These are phyloP conservation scores for Nemophila menziesii DNA, from an alignment of 257 asterid species.

Conservation along the genomic window DNA sequence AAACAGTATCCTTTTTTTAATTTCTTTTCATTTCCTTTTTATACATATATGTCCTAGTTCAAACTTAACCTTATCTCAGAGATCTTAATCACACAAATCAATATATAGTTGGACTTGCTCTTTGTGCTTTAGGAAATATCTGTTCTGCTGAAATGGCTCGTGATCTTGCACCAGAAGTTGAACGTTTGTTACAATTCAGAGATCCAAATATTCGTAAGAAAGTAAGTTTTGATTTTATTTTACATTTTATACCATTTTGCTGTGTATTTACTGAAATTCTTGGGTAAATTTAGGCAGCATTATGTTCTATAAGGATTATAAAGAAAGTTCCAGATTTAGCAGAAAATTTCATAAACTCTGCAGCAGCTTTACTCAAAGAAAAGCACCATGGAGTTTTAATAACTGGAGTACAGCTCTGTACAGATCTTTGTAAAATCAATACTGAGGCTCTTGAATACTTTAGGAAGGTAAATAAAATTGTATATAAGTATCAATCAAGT, in stretches of 20 bases:
- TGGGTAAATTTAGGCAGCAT: constrained; percentile 63
- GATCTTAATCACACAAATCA: constrained; percentile 95
- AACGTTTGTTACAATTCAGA: constrained; percentile 83
- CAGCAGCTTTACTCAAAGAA: constrained; percentile 79
- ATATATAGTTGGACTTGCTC: constrained; percentile 97
- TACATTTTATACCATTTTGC: no score
- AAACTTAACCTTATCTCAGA: constrained; percentile 57
- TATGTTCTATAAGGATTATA: constrained; percentile 88
- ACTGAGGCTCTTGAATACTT: constrained; percentile 81
- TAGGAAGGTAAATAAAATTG: constrained; percentile 58
- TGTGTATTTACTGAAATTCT: constrained; percentile 12
- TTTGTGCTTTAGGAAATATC: constrained; percentile 94
- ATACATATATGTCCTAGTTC: constrained; percentile 4
- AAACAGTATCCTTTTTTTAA: constrained; percentile 66
- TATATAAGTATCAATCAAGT: no score
- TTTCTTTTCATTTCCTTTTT: constrained; percentile 1
- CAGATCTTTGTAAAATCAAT: constrained; percentile 76
- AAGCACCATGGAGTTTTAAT: constrained; percentile 94
- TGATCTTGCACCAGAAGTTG: constrained; percentile 98
- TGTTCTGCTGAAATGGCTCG: constrained; percentile 99
- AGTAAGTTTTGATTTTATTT: constrained; percentile 30
- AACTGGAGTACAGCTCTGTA: constrained; percentile 88
- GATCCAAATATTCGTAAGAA: constrained; percentile 97
- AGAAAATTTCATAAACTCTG: constrained; percentile 71
- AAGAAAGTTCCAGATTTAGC: constrained; percentile 97